These are phyloP conservation scores for Rhizophagus clarus DNA, from an alignment of 192 early-diverging fungal genomes.

Conservation along the genomic window DNA sequence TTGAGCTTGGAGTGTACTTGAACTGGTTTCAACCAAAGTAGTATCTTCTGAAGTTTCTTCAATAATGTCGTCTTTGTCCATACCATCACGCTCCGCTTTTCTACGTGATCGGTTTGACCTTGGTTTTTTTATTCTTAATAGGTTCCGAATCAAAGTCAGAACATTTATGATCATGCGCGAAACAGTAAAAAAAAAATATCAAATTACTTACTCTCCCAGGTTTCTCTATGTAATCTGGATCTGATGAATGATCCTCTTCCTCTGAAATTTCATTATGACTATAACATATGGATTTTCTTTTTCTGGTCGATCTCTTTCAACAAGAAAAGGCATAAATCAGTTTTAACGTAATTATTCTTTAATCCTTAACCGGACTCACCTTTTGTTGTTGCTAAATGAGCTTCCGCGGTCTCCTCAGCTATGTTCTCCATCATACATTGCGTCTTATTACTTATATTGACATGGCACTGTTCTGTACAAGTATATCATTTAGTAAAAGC, in stretches of 20 bases:
- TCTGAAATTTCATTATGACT: constrained; percentile 11
- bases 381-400: background rate
- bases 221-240: background rate
- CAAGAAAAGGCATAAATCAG: constrained; percentile 2
- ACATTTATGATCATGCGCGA: background rate
- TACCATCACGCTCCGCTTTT: too few species aligned
- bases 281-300: constrained; percentile 17
- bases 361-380: background rate
- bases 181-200: background rate
- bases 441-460: constrained; percentile 16
- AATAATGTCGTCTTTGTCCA: too few species aligned
- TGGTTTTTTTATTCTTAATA: background rate
- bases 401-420: constrained; percentile 2
- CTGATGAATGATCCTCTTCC: constrained; percentile 15
- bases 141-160: background rate
- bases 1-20: background rate
- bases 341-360: background rate
- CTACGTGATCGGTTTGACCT: too few species aligned
- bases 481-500: constrained; percentile 18
- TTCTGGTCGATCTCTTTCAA: background rate
- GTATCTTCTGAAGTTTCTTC: too few species aligned
- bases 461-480: constrained; percentile 13
- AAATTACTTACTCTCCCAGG: constrained; percentile 5
- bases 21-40: background rate
- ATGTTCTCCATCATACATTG: constrained; percentile 22